These are phyloP conservation scores for Crucibulum laeve DNA, from an alignment of 768 basidiomycete genomes.

Conservation along the genomic window DNA sequence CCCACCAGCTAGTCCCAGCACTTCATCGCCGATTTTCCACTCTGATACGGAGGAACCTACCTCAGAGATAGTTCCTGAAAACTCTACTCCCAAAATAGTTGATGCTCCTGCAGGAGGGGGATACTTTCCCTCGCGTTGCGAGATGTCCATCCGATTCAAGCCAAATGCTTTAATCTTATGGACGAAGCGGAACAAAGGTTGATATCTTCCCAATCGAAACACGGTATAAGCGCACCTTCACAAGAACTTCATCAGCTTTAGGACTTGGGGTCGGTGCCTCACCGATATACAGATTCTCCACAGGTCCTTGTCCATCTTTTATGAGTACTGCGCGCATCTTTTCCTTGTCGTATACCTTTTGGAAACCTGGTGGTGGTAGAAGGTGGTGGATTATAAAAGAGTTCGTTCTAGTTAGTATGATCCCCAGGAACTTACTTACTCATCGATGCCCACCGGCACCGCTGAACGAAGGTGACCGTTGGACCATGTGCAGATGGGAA, in stretches of 20 bases:
- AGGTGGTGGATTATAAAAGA: background rate
- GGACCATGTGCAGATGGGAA: too few relatives aligned
- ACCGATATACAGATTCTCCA: slow-evolving; percentile 77
- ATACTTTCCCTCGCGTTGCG: slow-evolving; percentile 69
- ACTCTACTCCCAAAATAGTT: slow-evolving; percentile 82
- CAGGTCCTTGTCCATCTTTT: slow-evolving; percentile 70
- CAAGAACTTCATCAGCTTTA: slow-evolving; percentile 59
- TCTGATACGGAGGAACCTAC: slow-evolving; percentile 45
- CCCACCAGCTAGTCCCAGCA: slow-evolving; percentile 75
- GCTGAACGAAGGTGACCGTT: too few relatives aligned
- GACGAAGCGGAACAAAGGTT: too few relatives aligned
- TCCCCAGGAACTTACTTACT: too few relatives aligned
- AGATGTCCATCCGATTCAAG: slow-evolving; percentile 85
- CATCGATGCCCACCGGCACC: too few relatives aligned
- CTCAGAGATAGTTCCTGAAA: slow-evolving; percentile 62
- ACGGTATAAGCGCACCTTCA: slow-evolving; percentile 52
- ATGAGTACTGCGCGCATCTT: slow-evolving; percentile 78
- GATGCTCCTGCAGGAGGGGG: slow-evolving; percentile 75
- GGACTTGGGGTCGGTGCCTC: slow-evolving; percentile 61
- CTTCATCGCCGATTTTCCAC: slow-evolving; percentile 67
- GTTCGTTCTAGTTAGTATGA: too few relatives aligned
- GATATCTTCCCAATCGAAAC: too few relatives aligned
- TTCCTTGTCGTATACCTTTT: background rate
- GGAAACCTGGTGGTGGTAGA: background rate
- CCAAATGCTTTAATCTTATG: slow-evolving; percentile 80